Conservation (phyloP, 2,329 filamentous ascomycete genomes). For the Pyrenophora teres region DNA sequence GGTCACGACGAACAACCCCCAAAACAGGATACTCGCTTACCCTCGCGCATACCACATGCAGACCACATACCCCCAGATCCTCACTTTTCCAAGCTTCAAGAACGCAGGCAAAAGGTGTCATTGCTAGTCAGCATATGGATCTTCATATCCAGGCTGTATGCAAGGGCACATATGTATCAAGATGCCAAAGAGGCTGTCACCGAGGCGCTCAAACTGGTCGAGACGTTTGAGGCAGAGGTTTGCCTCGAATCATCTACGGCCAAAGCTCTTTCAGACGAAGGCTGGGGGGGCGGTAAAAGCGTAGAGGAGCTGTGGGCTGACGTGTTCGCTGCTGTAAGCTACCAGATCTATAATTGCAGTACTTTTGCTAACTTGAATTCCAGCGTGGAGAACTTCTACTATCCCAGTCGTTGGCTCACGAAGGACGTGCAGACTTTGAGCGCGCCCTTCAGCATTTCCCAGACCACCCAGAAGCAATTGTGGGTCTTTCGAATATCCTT, state of each 20-base stretch:
- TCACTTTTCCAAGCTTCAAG: conserved; percentile 56
- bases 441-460: conserved; percentile 77
- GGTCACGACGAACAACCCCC: conserved; percentile 50
- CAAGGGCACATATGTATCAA: conserved; percentile 76
- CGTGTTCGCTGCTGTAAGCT: conserved; percentile 75
- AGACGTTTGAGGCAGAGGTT: conserved; percentile 70
- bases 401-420: conserved; percentile 65
- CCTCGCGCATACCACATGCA: conserved; percentile 45
- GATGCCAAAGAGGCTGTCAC: conserved; percentile 79
- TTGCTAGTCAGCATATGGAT: conserved; percentile 83
- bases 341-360: no score
- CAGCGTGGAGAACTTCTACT: conserved; percentile 71
- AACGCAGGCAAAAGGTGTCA: conserved; percentile 60
- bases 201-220: conserved; percentile 79
- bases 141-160: conserved; percentile 85
- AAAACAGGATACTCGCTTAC: conserved; percentile 51
- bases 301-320: conserved; percentile 86
- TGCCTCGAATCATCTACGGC: conserved; percentile 66
- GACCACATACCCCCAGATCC: conserved; percentile 49
- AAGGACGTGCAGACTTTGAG: conserved; percentile 79
- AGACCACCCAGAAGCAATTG: conserved; percentile 78
- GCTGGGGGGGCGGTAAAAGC: conserved; percentile 81
- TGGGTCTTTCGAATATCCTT: conserved; percentile 82
- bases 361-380: conserved; percentile 3
- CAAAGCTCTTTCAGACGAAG: conserved; percentile 64